Evolutionary conservation across 192 early-diverging fungal genomes (phyloP).

Genomic region (Dimargaris xerosporica): DNA sequence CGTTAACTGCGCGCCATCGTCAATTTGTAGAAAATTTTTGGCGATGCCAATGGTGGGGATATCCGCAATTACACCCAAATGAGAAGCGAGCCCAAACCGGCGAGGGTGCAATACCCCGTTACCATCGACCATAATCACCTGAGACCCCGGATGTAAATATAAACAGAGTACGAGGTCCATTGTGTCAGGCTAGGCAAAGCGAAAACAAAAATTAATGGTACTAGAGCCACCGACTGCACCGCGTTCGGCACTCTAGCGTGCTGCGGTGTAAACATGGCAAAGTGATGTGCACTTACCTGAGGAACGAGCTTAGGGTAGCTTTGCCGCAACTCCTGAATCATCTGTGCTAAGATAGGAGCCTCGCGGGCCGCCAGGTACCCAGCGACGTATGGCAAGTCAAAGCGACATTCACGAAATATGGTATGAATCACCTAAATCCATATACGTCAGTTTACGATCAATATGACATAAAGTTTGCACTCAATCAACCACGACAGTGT

Average conservation of each 20-base stretch:
- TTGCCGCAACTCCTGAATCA: slow-evolving; percentile 37
- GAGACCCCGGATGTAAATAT: no score
- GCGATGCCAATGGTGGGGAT: slow-evolving; percentile 76
- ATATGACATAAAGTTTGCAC: no score
- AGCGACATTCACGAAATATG: slow-evolving; percentile 32
- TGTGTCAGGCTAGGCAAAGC: no score
- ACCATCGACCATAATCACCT: slow-evolving; percentile 73
- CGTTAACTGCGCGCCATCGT: slow-evolving; percentile 33
- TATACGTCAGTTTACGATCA: no score
- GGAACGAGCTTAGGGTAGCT: slow-evolving; percentile 40
- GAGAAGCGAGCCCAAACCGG: slow-evolving; percentile 73
- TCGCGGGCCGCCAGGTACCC: slow-evolving; percentile 92
- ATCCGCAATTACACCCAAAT: slow-evolving; percentile 53
- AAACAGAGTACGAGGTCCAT: no score
- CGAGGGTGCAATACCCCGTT: slow-evolving; percentile 81
- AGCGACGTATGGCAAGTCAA: slow-evolving; percentile 69
- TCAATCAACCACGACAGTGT: no score
- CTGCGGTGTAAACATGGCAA: no score
- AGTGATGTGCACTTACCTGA: no score
- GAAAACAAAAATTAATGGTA: no score
- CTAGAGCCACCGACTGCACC: no score
- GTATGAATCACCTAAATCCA: slow-evolving; percentile 49
- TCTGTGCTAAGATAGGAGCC: slow-evolving; percentile 35
- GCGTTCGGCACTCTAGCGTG: no score
- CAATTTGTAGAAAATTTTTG: slow-evolving; percentile 78